Base-by-base conservation (phyloP, 306 rosid genomes). In the Cotoneaster glaucophyllus region DNA sequence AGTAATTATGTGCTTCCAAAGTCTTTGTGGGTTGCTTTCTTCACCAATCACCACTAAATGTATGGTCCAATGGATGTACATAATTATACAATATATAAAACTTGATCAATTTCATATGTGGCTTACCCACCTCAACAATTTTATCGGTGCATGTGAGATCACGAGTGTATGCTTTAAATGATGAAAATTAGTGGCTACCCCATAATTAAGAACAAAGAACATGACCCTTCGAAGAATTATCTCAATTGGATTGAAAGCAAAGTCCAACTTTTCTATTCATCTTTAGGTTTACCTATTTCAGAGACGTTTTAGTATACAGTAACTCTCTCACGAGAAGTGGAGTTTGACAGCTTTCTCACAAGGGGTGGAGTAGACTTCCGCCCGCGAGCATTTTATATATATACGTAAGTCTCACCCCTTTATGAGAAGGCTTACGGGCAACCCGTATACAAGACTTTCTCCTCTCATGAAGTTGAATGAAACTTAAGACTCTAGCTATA, bases 21-120 rank as follows among this genome's bases (percentile, higher is more conserved):
- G 65, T 71, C 32, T 48, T 48, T 24, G 22, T 54, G 52, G 8
- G n/a, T 71, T 34, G 75, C 75, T 59, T n/a, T 71, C 21, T 71
- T 21, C 62, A 13, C 74, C 74, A 14, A 34, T 37, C 43, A 52
- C 52, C 34, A 53, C 45, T 32, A 2, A 8, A 9, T 34, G 11
- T 19, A 64, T 17, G 39, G 10, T 29, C 8, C 8, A 8, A 31
- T 17, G 39, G 10, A 6, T 29, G 5, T 14, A 13, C 5, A 32
- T 4, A 15, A 48, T 48, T 48, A 13, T 61, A 13, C 19, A 1
- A 61, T 0, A 61, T 63, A 3, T 17, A 13, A 25, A 8, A 10
- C 14, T 32, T 31, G 8, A 28, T 63, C 29, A 48, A 69, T 48
- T 21, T 13, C 73, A 26, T 67, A 17, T 70, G 14, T 29, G 18